Evolutionary conservation across 176 grass and related monocot genomes (phyloP), one percentile per base, ranked within the genome.

Genomic region (Aegilops tauschii): DNA sequence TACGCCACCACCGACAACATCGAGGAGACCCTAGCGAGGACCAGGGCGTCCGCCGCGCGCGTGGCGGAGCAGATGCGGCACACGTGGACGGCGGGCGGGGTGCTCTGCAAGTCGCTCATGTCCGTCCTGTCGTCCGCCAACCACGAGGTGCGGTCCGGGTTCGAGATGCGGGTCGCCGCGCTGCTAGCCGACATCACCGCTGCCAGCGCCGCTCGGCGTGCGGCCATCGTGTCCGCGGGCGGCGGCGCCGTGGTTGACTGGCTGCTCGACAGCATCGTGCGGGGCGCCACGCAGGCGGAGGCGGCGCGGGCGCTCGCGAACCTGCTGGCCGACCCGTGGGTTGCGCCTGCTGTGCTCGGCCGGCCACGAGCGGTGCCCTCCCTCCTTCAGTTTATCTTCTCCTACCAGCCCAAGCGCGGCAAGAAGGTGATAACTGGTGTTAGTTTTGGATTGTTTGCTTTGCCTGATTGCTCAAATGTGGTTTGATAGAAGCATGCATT

Each of bases 381-480:
- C 61, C 94, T 98, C 62, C 89, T 98, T 84, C 80, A 88, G 36
- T 98, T 98, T 80, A 95, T 98, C 81, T 98, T 98, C 86, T 94
- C 96, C 3, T 98, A 91, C 75, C 96, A 98, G 69, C 96, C 96
- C 50, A 98, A 82, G 65, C 88, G 84, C 20, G 79, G 90, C 50
- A 92, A 92, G 71, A 92, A 95, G 93, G 96, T 98, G 35, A 87
- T 74, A 23, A 39, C 18, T 50, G 11, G 16, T 62, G 23, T 71
- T 86, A 1, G 8, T 82, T 61, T 81, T 75, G 61, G 6, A 47
- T n/a, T 75, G 5, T 59, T 58, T 83, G 65, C 47, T 77, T 86
- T 90, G 49, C 17, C 13, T 65, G 23, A 47, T 66, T 84, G 42
- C 50, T 14, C 13, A 34, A 44, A 81, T 78, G 58, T 87, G 32